Conservation (phyloP, 2,329 filamentous ascomycete genomes). For the Nectriaceae sp. region DNA sequence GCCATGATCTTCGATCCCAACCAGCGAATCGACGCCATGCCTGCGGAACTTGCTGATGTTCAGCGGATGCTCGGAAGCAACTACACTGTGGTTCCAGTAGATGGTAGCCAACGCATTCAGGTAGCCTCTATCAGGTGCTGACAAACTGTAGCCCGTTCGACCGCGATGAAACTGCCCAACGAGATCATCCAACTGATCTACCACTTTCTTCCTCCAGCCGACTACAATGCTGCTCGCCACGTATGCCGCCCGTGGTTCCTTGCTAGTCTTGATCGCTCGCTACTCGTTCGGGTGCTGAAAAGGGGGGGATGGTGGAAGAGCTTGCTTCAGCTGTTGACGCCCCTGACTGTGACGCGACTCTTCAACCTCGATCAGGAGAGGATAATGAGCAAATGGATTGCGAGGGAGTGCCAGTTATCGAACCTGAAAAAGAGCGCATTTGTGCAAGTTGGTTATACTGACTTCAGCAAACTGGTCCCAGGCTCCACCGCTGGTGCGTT, state of each 20-base stretch:
- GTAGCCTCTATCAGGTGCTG: background rate
- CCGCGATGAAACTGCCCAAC: slow-evolving; percentile 31
- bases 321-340: slow-evolving; percentile 28
- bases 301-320: slow-evolving; percentile 56
- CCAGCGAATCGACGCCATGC: slow-evolving; percentile 11
- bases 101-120: slow-evolving; percentile 7
- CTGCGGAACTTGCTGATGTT: slow-evolving; percentile 11
- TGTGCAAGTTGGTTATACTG: slow-evolving; percentile 33
- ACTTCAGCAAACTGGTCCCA: slow-evolving; percentile 38
- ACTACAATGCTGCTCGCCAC: slow-evolving; percentile 62
- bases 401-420: slow-evolving; percentile 39
- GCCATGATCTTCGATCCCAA: slow-evolving; percentile 17
- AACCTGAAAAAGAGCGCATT: slow-evolving; percentile 29
- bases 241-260: slow-evolving; percentile 62
- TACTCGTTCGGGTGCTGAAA: slow-evolving; percentile 56
- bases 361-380: slow-evolving; percentile 28
- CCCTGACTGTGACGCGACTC: slow-evolving; percentile 16
- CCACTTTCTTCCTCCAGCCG: slow-evolving; percentile 32
- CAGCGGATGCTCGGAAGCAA: slow-evolving; percentile 13
- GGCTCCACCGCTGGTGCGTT: slow-evolving; percentile 24
- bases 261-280: slow-evolving; percentile 50
- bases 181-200: slow-evolving; percentile 43
- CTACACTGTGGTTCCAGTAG: slow-evolving; percentile 4
- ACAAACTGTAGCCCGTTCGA: slow-evolving; percentile 12
- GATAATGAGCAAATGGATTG: slow-evolving; percentile 43